Conservation (phyloP, 1,139 yeast genomes). For the Blastobotrys elegans region DNA sequence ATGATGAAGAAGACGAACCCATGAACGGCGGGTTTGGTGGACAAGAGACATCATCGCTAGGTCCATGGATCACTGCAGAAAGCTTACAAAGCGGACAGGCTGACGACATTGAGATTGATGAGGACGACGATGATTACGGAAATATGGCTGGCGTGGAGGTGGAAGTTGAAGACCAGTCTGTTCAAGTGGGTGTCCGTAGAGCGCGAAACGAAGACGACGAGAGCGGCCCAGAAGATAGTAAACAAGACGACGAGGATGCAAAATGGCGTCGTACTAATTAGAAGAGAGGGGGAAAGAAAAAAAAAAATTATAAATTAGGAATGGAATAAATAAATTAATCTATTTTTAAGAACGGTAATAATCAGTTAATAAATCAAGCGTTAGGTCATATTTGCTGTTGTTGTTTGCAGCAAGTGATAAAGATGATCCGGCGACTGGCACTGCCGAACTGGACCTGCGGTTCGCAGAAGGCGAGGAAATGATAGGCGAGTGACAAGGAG, state of each 20-base stretch:
- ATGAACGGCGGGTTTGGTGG: slow-evolving; percentile 9
- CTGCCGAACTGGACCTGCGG: not conserved
- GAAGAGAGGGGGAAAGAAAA: not conserved
- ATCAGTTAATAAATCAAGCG: slow-evolving; percentile 3
- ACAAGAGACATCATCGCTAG: slow-evolving; percentile 5
- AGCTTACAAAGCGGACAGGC: slow-evolving; percentile 22
- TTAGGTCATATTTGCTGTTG: slow-evolving; percentile 1
- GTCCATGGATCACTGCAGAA: slow-evolving; percentile 18
- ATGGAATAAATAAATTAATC: not conserved
- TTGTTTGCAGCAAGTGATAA: not conserved
- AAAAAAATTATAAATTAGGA: not conserved
- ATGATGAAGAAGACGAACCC: slow-evolving; percentile 33
- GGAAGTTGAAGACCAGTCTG: slow-evolving; percentile 16
- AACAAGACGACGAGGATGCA: slow-evolving; percentile 19
- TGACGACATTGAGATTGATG: slow-evolving; percentile 22
- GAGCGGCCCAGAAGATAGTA: slow-evolving; percentile 12
- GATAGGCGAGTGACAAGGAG: slow-evolving; percentile 2
- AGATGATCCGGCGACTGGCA: not conserved
- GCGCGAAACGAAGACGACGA: slow-evolving; percentile 15
- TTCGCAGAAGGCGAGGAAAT: not conserved
- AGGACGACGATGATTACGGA: slow-evolving; percentile 15
- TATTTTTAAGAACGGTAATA: not conserved
- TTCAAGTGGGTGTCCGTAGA: slow-evolving; percentile 17
- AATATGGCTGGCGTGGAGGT: slow-evolving; percentile 23
- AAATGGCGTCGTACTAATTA: slow-evolving; percentile 8